Conservation (phyloP, 768 basidiomycete genomes). For the Hemileccinum rubropunctum region DNA sequence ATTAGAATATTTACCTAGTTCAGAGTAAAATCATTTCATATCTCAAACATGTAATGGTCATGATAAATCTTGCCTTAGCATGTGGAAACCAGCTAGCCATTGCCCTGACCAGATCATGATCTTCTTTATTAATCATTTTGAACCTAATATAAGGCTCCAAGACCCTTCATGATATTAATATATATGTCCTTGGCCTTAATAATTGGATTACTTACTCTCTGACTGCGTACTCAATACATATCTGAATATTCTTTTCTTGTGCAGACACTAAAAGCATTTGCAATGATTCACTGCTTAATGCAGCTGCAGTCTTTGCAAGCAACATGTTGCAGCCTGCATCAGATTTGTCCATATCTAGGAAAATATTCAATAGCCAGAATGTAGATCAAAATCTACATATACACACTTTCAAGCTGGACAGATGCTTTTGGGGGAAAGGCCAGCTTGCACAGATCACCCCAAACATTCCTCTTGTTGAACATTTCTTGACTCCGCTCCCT, state of each 20-base stretch:
- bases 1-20: no score
- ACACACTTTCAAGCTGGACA: background rate
- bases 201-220: background rate
- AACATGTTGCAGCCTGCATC: background rate
- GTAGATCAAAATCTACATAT: background rate
- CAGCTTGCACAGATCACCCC: background rate
- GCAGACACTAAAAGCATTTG: background rate
- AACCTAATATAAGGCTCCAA: background rate
- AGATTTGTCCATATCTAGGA: background rate
- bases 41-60: no score
- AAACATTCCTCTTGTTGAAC: background rate
- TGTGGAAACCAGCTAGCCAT: background rate
- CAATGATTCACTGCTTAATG: background rate
- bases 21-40: no score
- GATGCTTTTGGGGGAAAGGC: background rate
- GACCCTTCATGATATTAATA: background rate
- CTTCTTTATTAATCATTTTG: background rate
- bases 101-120: background rate
- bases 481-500: background rate
- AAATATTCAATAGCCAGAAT: background rate
- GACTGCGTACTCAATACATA: background rate
- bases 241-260: background rate
- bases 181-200: background rate
- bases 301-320: background rate
- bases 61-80: background rate